Conservation (phyloP, 225 moss, liverwort and hornwort species). For the Antitrichia curtipendula region DNA sequence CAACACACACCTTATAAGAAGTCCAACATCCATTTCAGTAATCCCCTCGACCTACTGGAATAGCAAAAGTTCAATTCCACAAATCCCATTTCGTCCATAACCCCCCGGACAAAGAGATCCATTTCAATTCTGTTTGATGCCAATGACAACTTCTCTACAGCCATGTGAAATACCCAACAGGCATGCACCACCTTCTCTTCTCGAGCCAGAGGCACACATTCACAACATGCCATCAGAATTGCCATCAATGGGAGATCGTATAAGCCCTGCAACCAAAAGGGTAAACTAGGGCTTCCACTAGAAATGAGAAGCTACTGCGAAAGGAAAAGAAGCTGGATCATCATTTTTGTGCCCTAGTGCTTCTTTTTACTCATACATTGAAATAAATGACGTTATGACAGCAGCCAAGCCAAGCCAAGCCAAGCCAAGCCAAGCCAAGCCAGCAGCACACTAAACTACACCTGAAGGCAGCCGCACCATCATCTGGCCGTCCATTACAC, state of each 20-base stretch:
- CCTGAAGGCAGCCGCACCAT: conserved; percentile 96
- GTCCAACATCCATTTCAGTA: background rate
- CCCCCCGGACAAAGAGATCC: background rate
- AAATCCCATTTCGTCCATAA: background rate
- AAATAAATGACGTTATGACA: background rate
- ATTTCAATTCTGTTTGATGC: background rate
- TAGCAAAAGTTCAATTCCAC: background rate
- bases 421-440: background rate
- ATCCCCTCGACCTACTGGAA: background rate
- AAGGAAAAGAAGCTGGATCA: conserved; percentile 13
- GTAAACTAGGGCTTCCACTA: background rate
- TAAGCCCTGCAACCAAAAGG: background rate
- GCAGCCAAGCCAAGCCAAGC: background rate
- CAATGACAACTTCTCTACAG: background rate
- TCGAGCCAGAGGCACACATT: background rate
- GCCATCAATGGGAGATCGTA: background rate
- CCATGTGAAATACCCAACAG: background rate
- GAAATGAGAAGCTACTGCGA: conserved; percentile 1
- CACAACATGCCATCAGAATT: background rate
- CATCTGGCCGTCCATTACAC: conserved; percentile 89
- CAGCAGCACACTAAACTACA: conserved; percentile 44
- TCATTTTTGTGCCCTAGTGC: conserved; percentile 1
- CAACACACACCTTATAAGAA: background rate
- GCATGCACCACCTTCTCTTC: background rate
- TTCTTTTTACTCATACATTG: conserved; percentile 1